Percentiles rank a stretch among this genome's conserved stretches.
These are phyloP conservation scores for Brassica balearica DNA, from an alignment of 441 rosid species.

Conservation along the genomic window DNA sequence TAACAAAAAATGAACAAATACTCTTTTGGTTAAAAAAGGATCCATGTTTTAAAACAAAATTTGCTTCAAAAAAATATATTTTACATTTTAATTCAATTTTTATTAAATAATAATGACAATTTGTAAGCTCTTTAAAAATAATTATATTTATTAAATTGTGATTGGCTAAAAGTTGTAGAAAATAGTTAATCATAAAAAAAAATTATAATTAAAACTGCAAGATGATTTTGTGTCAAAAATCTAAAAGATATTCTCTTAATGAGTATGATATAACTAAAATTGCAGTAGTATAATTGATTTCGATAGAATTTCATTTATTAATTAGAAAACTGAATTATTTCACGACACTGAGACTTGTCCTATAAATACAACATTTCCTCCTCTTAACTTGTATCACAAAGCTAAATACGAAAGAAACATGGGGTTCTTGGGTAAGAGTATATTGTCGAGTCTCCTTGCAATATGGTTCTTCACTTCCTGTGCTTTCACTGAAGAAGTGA, in stretches of 20 bases:
- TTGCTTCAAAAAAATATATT: neutral
- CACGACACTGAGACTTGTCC: constrained; percentile 15
- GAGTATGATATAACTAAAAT: neutral
- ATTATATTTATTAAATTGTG: no score
- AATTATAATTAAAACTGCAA: no score
- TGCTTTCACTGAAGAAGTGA: constrained; percentile 37
- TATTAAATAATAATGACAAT: no score
- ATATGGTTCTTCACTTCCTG: constrained; percentile 43
- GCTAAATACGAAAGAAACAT: constrained; percentile 22
- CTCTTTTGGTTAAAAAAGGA: no score
- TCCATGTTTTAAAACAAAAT: neutral
- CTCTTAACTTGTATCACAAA: constrained; percentile 1
- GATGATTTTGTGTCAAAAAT: neutral
- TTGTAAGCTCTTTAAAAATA: no score
- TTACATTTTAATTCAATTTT: no score
- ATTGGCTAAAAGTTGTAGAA: neutral
- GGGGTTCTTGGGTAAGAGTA: constrained; percentile 37
- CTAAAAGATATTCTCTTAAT: no score
- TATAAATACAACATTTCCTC: constrained; percentile 28
- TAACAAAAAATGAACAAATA: neutral
- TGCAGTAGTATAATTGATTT: neutral
- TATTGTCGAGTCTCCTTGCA: constrained; percentile 27
- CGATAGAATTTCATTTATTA: neutral
- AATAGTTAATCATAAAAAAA: no score
- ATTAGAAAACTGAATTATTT: neutral